Percentiles rank a stretch among this genome's conserved stretches.
Evolutionary conservation across 306 rosid genomes (phyloP).

Genomic region (Styphnolobium japonicum): DNA sequence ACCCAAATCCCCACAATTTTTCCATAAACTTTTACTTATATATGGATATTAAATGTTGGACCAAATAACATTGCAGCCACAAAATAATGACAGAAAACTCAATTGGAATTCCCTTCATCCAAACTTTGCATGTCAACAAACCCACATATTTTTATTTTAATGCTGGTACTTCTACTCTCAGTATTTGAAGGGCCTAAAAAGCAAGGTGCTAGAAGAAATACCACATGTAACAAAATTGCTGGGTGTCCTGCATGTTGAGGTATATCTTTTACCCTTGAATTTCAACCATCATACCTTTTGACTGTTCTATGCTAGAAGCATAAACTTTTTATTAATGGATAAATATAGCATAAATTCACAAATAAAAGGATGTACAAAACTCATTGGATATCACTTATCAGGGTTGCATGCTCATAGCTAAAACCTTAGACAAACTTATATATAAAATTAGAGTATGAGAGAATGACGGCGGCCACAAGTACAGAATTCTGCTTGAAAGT

Average conservation of each 20-base stretch:
- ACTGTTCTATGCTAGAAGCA: neutral
- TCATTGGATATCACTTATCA: neutral
- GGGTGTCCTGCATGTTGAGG: conserved; percentile 52
- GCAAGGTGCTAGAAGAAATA: conserved; percentile 56
- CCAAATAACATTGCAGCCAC: conserved; percentile 8
- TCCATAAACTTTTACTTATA: neutral
- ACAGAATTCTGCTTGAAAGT: neutral
- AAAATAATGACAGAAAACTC: neutral
- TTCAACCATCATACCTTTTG: conserved; percentile 7
- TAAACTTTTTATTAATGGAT: neutral
- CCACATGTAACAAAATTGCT: conserved; percentile 56
- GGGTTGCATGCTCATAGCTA: neutral
- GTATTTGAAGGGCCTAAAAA: conserved; percentile 56
- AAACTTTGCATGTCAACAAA: conserved; percentile 1
- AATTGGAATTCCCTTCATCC: conserved; percentile 1
- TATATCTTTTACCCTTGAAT: conserved; percentile 31
- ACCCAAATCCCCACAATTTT: neutral
- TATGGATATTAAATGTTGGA: neutral
- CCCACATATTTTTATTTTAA: conserved; percentile 24
- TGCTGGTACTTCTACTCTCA: conserved; percentile 37
- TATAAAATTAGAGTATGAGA: neutral
- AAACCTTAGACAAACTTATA: neutral
- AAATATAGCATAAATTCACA: neutral
- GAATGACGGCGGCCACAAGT: neutral
- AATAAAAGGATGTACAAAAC: neutral